Percentiles rank a stretch among this genome's conserved stretches.
Evolutionary conservation across 1,284 basidiomycete genomes (phyloP).

Genomic region (Cutaneotrichosporon daszewskae): DNA sequence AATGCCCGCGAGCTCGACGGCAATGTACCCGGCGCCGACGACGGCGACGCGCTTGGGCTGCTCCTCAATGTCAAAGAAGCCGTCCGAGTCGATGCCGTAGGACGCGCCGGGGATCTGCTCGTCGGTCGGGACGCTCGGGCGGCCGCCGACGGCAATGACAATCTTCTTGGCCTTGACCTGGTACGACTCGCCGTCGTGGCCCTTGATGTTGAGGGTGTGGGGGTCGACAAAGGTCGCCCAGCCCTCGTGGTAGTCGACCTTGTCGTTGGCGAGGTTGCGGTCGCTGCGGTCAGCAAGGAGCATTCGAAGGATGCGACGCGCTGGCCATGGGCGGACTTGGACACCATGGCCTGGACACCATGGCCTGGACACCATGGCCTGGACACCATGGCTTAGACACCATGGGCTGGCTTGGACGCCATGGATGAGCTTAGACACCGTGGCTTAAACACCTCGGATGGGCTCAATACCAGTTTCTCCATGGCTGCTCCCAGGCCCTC

Average conservation of each 20-base stretch:
- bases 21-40: constrained; percentile 95
- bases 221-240: constrained; percentile 66
- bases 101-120: constrained; percentile 79
- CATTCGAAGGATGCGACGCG: too few species aligned
- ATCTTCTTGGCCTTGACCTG: constrained; percentile 68
- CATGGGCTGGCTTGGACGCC: too few species aligned
- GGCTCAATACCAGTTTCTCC: too few species aligned
- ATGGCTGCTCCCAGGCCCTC: too few species aligned
- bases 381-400: too few species aligned
- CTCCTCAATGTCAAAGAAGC: constrained; percentile 86
- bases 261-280: constrained; percentile 78
- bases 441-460: too few species aligned
- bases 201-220: constrained; percentile 62
- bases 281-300: constrained; percentile 48
- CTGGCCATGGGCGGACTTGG: neutral
- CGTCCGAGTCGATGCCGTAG: constrained; percentile 87
- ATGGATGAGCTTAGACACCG: too few species aligned
- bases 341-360: too few species aligned
- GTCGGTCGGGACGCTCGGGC: constrained; percentile 74
- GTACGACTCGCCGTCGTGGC: constrained; percentile 59
- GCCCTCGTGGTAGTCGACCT: constrained; percentile 82
- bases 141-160: constrained; percentile 79
- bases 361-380: too few species aligned
- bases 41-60: constrained; percentile 91
- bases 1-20: constrained; percentile 87